Evolutionary conservation across 129 eudicot genomes (phyloP).

Genomic region (Oenanthe sinensis): DNA sequence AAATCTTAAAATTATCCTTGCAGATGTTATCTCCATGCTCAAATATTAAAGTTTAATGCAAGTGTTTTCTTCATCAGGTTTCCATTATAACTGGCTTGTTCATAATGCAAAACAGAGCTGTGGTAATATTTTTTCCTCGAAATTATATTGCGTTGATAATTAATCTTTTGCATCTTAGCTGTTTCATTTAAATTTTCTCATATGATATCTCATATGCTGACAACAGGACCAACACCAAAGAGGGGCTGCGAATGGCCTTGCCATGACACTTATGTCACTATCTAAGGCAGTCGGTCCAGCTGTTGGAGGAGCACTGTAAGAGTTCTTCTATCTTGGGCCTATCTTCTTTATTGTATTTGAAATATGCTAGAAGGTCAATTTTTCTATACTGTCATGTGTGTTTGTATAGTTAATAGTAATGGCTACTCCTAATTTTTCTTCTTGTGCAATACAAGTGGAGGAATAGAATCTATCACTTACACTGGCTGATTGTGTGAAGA

Average conservation of each 20-base stretch:
- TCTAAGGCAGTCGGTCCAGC: conserved; percentile 59
- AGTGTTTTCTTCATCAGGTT: conserved; percentile 20
- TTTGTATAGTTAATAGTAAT: too few species aligned
- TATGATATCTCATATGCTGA: not conserved
- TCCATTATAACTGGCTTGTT: conserved; percentile 55
- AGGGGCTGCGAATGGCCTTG: conserved; percentile 84
- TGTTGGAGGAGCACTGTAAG: conserved; percentile 56
- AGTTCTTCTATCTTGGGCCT: conserved; percentile 1
- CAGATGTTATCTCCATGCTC: not conserved
- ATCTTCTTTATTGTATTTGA: not conserved
- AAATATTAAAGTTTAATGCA: not conserved
- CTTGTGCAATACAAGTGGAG: not conserved
- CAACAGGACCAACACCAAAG: conserved; percentile 71
- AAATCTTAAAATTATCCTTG: not conserved
- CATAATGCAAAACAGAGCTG: conserved; percentile 74
- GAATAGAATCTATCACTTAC: not conserved
- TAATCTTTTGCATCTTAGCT: too few species aligned
- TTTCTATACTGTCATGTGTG: too few species aligned
- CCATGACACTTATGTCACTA: conserved; percentile 51
- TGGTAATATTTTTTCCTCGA: conserved; percentile 33
- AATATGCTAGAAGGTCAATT: too few species aligned
- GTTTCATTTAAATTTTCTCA: not conserved
- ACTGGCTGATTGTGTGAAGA: not conserved
- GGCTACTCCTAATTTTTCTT: not conserved
- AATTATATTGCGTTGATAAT: not conserved